phyloP scores from a whole-genome alignment of 306 rosid genomes.

The Styphnolobium japonicum region DNA sequence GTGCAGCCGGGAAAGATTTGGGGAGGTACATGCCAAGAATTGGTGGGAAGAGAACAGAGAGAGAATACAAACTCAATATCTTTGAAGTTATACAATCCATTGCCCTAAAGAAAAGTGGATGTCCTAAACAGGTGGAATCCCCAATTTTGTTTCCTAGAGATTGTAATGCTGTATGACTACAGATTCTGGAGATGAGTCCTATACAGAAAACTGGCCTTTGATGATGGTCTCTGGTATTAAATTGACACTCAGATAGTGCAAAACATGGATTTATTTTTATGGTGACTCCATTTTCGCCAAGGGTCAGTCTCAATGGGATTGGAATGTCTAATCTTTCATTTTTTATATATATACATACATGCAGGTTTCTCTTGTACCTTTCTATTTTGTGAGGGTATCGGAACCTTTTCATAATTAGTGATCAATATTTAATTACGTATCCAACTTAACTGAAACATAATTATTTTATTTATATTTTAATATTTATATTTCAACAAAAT shows the following conservation, averaged over 20 bases:
- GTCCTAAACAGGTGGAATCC: conserved; percentile 27
- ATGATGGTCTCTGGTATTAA: conserved; percentile 19
- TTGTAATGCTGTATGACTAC: background rate
- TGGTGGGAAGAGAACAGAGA: conserved; percentile 97
- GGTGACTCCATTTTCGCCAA: conserved; percentile 23
- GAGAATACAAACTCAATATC: conserved; percentile 80
- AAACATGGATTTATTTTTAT: background rate
- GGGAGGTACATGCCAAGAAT: conserved; percentile 63
- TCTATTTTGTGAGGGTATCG: no score
- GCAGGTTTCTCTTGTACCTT: no score
- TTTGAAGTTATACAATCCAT: conserved; percentile 38
- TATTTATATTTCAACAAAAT: no score
- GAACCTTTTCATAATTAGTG: no score
- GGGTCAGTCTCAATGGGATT: conserved; percentile 25
- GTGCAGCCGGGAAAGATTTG: conserved; percentile 80
- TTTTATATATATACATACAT: no score
- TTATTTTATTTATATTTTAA: no score
- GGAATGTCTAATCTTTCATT: conserved; percentile 1
- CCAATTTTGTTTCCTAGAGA: conserved; percentile 29
- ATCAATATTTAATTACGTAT: no score
- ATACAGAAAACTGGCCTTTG: conserved; percentile 17
- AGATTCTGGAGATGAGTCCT: conserved; percentile 23
- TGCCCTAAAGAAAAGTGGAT: background rate
- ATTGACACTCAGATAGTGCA: conserved; percentile 1
- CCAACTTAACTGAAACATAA: no score